phyloP scores from a whole-genome alignment of 1,284 basidiomycete species.

The Malassezia japonica region DNA sequence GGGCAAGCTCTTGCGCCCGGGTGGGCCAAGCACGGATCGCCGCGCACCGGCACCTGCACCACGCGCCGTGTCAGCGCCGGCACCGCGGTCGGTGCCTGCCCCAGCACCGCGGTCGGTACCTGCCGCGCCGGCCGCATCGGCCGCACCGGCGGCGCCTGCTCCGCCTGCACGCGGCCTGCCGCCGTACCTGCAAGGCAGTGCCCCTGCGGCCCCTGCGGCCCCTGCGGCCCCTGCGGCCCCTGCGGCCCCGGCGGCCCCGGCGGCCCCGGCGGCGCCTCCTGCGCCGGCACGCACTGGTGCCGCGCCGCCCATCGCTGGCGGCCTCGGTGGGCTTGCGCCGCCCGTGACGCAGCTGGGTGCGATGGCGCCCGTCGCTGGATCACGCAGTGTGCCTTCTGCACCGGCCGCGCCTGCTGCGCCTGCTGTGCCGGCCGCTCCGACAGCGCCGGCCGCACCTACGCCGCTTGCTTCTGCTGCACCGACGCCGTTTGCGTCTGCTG shows the following conservation, averaged over 20 bases:
- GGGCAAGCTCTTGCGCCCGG: slow-evolving; percentile 10
- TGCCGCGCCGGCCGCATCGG: neutral
- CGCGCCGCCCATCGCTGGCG: neutral
- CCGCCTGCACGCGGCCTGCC: slow-evolving; percentile 57
- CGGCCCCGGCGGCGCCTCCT: neutral
- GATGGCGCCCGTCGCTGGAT: neutral
- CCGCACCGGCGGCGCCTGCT: slow-evolving; percentile 51
- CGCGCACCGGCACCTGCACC: neutral
- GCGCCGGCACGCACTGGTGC: neutral
- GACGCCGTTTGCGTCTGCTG: neutral
- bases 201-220: slow-evolving; percentile 22
- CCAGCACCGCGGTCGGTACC: neutral
- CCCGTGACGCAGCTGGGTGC: slow-evolving; percentile 10
- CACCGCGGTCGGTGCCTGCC: slow-evolving; percentile 20
- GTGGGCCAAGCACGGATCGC: slow-evolving; percentile 6
- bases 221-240: slow-evolving; percentile 1
- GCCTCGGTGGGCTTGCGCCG: slow-evolving; percentile 1
- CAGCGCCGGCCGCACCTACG: neutral
- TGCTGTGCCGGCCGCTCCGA: neutral
- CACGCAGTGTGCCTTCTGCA: neutral
- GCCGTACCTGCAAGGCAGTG: no score
- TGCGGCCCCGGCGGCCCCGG: slow-evolving; percentile 4
- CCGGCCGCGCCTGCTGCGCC: neutral
- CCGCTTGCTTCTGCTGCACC: no score
- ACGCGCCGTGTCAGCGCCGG: slow-evolving; percentile 17